Evolutionary conservation across 257 asterid species (phyloP).

Genomic region (Cordia subcordata): DNA sequence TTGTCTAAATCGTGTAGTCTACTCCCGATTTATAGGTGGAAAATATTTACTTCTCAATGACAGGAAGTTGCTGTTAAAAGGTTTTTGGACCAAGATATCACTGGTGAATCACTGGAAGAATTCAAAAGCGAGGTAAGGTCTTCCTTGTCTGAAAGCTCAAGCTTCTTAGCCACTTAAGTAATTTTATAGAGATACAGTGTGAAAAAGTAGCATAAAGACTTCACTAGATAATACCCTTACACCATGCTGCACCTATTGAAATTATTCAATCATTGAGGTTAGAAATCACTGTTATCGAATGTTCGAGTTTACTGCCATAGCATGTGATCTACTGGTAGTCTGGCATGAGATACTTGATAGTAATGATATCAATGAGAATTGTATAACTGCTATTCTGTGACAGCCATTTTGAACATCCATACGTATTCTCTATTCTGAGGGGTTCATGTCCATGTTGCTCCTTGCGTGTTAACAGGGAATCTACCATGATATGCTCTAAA

Average conservation of each 20-base stretch:
- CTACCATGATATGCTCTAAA: not conserved
- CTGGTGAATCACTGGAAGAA: slow-evolving; percentile 94
- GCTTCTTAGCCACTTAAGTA: not conserved
- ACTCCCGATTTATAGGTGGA: slow-evolving; percentile 10
- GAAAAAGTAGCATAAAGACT: not conserved
- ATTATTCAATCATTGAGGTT: not conserved
- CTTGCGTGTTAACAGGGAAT: not conserved
- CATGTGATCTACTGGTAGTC: not conserved
- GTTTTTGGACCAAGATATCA: slow-evolving; percentile 82
- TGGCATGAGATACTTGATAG: too few relatives aligned
- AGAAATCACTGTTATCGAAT: not conserved
- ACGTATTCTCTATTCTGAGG: not conserved
- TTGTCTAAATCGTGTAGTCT: not conserved
- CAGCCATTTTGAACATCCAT: too few relatives aligned
- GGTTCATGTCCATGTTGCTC: not conserved
- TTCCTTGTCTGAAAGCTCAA: slow-evolving; percentile 4
- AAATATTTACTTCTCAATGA: slow-evolving; percentile 26
- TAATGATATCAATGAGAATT: too few relatives aligned
- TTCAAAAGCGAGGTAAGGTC: slow-evolving; percentile 86
- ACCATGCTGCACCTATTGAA: not conserved
- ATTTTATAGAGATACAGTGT: not conserved
- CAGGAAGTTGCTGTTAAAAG: slow-evolving; percentile 98
- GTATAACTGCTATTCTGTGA: too few relatives aligned
- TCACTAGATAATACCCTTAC: not conserved
- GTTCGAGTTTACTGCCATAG: not conserved